Evolutionary conservation across 495 filamentous ascomycete genomes (phyloP).

Genomic region (Penicillium egyptiacum): DNA sequence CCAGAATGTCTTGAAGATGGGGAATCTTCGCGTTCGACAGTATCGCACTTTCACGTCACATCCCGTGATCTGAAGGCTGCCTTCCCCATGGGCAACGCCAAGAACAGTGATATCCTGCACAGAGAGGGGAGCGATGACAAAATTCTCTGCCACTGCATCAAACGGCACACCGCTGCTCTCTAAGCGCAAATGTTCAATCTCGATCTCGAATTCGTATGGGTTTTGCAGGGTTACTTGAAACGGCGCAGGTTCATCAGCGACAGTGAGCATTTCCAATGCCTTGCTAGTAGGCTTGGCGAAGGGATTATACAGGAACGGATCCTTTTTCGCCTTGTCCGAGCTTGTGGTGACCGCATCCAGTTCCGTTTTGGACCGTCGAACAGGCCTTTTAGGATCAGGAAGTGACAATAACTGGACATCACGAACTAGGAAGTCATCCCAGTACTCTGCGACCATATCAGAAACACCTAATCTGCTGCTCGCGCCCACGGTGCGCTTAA

Average conservation of each 20-base stretch:
- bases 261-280: constrained; percentile 63
- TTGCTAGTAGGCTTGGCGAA: constrained; percentile 68
- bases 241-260: constrained; percentile 70
- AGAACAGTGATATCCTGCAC: constrained; percentile 73
- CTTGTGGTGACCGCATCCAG: constrained; percentile 60
- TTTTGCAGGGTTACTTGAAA: constrained; percentile 89
- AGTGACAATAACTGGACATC: constrained; percentile 68
- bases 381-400: constrained; percentile 55
- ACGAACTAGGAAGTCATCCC: constrained; percentile 92
- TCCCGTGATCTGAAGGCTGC: constrained; percentile 70
- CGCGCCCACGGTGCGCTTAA: constrained; percentile 76
- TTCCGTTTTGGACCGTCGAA: constrained; percentile 69
- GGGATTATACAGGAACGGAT: constrained; percentile 91
- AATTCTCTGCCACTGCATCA: constrained; percentile 60
- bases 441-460: constrained; percentile 77
- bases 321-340: constrained; percentile 55
- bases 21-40: constrained; percentile 78
- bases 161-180: constrained; percentile 70
- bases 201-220: constrained; percentile 87
- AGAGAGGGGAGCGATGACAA: constrained; percentile 73
- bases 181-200: constrained; percentile 78
- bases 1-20: constrained; percentile 78
- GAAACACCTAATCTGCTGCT: constrained; percentile 69
- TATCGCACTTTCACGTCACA: constrained; percentile 77
- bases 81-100: constrained; percentile 64